Percentiles rank a stretch among this genome's conserved stretches.
These are phyloP conservation scores for Xerocomellus intermedius DNA, from an alignment of 768 basidiomycete species.

Conservation along the genomic window DNA sequence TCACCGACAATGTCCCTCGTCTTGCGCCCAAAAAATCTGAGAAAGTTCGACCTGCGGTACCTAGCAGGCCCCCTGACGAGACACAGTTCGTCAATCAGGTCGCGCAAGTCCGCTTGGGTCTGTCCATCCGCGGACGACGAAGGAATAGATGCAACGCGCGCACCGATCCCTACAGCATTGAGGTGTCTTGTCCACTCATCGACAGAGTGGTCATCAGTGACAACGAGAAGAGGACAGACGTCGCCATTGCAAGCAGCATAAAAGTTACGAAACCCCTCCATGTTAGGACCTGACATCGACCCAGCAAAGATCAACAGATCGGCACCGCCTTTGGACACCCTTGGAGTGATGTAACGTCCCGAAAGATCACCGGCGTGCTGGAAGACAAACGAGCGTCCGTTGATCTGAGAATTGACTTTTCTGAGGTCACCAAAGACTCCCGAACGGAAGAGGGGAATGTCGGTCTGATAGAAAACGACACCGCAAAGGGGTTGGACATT, in stretches of 20 bases:
- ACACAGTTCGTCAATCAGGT: conserved; percentile 23
- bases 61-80: conserved; percentile 23
- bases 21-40: conserved; percentile 17
- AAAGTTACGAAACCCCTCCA: conserved; percentile 8
- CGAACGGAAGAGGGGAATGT: conserved; percentile 10
- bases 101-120: conserved; percentile 1
- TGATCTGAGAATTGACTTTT: conserved; percentile 19
- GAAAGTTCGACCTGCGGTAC: conserved; percentile 10
- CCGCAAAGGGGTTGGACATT: conserved; percentile 13
- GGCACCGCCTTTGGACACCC: conserved; percentile 20
- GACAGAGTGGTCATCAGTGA: conserved; percentile 11
- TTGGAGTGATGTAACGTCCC: conserved; percentile 15
- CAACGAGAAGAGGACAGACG: conserved; percentile 24
- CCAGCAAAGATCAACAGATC: conserved; percentile 27
- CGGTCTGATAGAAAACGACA: conserved; percentile 21
- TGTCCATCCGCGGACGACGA: neutral
- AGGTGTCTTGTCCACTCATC: conserved; percentile 13
- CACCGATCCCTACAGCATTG: conserved; percentile 9
- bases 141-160: conserved; percentile 12
- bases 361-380: conserved; percentile 17
- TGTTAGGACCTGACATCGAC: conserved; percentile 8
- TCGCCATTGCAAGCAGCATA: conserved; percentile 22
- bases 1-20: conserved; percentile 6
- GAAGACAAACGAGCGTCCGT: conserved; percentile 26
- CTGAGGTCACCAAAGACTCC: conserved; percentile 18